Base-by-base conservation (phyloP, 2,329 filamentous ascomycete species). In the Tolypocladium pustulatum region DNA sequence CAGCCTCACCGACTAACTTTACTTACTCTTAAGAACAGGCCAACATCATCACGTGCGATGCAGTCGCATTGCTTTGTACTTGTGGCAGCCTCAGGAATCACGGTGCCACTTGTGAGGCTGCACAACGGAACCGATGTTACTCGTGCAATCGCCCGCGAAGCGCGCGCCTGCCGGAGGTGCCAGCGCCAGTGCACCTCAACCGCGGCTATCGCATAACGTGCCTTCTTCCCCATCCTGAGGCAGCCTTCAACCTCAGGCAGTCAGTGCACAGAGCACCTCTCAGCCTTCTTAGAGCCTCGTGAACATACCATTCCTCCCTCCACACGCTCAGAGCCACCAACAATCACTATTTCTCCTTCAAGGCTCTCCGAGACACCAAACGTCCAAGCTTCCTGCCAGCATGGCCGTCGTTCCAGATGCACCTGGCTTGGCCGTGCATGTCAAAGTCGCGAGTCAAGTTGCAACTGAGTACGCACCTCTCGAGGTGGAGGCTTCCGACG, bases 321-420 rank as follows among this genome's bases (percentile, higher is more conserved):
- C 52, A 25, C 37, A 55, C 2, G 12, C 27, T 38, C 9, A 17
- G 13, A 17, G 13, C 22, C 12, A 7, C 4, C 30, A n/a, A n/a
- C n/a, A n/a, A n/a, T n/a, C n/a, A 17, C 27, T 7, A 52, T 12
- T 13, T 9, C 49, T 32, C 49, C 25, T 15, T 20, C 34, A 53
- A 25, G 32, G 54, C 2, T 12, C 27, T 38, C 9, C 9, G 13
- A 17, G 13, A 12, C 12, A 7, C 4, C 30, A 1, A 10, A 4
- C 17, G 17, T 34, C 5, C 9, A 6, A 32, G 27, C 27, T n/a
- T 25, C 25, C 54, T 41, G 36, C 46, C 9, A 27, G 9, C 12
- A 67, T 69, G 67, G 67, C 64, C 22, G 58, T 69, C 2, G 32
- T 67, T 5, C 53, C 56, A 10, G 41, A 5, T 3, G 4, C 66